Percentiles rank a stretch among this genome's conserved stretches.
phyloP scores from a whole-genome alignment of 371 early-diverging fungal species.

The Mucor sp. region DNA sequence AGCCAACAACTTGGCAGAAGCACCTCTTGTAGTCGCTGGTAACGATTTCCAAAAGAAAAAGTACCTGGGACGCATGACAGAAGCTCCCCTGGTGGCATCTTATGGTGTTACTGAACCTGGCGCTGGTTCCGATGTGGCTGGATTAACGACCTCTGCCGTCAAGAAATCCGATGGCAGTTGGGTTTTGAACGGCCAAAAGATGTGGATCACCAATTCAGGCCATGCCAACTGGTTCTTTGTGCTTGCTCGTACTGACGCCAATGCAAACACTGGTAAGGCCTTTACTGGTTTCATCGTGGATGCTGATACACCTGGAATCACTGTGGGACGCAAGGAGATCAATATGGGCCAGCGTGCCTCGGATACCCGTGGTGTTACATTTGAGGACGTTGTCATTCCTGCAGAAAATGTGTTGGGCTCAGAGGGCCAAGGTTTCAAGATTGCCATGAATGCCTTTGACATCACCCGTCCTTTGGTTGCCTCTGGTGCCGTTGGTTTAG shows the following conservation, averaged over 20 bases:
- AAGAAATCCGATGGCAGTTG: slow-evolving; percentile 67
- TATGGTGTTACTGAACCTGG: slow-evolving; percentile 93
- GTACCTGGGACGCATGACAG: slow-evolving; percentile 94
- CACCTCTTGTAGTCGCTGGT: slow-evolving; percentile 90
- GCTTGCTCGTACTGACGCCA: slow-evolving; percentile 87
- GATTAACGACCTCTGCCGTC: slow-evolving; percentile 66
- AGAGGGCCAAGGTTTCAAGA: slow-evolving; percentile 90
- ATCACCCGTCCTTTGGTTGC: slow-evolving; percentile 94
- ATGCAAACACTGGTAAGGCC: slow-evolving; percentile 82
- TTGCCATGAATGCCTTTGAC: slow-evolving; percentile 98
- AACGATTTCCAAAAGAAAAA: slow-evolving; percentile 86
- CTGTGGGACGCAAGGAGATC: slow-evolving; percentile 92
- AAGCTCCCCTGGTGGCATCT: slow-evolving; percentile 89
- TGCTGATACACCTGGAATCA: slow-evolving; percentile 87
- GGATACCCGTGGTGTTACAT: slow-evolving; percentile 94
- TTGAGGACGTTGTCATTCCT: slow-evolving; percentile 94
- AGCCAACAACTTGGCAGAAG: slow-evolving; percentile 94
- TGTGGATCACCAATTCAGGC: slow-evolving; percentile 94
- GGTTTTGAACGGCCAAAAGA: slow-evolving; percentile 80
- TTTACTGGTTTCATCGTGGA: slow-evolving; percentile 98
- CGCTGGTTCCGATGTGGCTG: slow-evolving; percentile 79
- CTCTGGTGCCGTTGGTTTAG: slow-evolving; percentile 90
- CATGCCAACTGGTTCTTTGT: slow-evolving; percentile 99
- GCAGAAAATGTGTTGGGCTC: slow-evolving; percentile 81
- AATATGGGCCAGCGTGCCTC: slow-evolving; percentile 96